These are phyloP conservation scores for Turnera subulata DNA, from an alignment of 345 rosid genomes.

Conservation along the genomic window DNA sequence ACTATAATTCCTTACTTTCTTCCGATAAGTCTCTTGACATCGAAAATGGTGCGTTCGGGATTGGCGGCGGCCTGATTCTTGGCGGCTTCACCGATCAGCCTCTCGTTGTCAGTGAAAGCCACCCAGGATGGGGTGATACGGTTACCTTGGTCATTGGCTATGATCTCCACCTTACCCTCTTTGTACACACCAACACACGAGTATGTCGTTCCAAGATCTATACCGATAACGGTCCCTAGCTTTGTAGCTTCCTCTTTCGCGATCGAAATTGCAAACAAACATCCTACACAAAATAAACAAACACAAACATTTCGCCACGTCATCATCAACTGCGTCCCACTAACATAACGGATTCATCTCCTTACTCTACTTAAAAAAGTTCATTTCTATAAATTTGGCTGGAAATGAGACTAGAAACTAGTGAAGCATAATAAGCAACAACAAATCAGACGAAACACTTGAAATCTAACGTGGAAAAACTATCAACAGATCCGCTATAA, in stretches of 20 bases:
- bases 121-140: constrained; percentile 99
- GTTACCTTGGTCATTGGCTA: constrained; percentile 98
- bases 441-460: no score
- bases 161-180: constrained; percentile 94
- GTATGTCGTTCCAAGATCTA: constrained; percentile 93
- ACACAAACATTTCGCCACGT: neutral
- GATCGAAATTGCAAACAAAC: constrained; percentile 51
- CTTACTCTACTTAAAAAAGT: neutral
- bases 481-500: neutral
- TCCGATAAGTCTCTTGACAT: constrained; percentile 92
- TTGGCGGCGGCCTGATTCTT: constrained; percentile 96
- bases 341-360: neutral
- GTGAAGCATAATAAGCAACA: no score
- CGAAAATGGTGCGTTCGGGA: constrained; percentile 80
- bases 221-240: constrained; percentile 92
- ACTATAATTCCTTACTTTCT: constrained; percentile 56
- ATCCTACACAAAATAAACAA: no score
- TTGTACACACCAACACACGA: constrained; percentile 98
- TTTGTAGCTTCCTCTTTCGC: constrained; percentile 69
- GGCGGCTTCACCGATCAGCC: constrained; percentile 96
- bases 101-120: constrained; percentile 86
- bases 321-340: neutral
- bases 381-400: no score
- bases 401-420: no score
- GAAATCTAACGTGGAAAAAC: no score